A percentile compares a stretch with the other conserved stretches of the same genome.
phyloP scores from a whole-genome alignment of 768 basidiomycete species.

The Xerocomus potaroensis region DNA sequence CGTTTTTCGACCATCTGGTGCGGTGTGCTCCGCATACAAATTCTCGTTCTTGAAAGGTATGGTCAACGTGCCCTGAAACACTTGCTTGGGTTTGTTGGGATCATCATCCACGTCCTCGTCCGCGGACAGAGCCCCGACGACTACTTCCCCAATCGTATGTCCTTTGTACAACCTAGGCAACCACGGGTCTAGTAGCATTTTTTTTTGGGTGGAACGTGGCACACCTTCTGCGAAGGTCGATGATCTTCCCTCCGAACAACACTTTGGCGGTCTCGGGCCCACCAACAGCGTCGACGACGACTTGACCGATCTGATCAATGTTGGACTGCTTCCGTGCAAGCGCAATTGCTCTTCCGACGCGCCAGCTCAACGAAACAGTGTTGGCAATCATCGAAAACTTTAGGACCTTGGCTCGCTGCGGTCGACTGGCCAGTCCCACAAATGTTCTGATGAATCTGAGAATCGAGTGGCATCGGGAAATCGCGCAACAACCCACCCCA shows the following conservation, averaged over 20 bases:
- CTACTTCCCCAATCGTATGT: constrained; percentile 37
- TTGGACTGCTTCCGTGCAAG: constrained; percentile 45
- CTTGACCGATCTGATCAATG: constrained; percentile 34
- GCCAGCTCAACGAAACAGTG: constrained; percentile 59
- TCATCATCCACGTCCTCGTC: constrained; percentile 30
- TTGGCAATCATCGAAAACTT: constrained; percentile 42
- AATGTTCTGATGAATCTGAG: constrained; percentile 28
- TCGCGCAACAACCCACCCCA: constrained; percentile 35
- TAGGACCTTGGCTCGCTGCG: constrained; percentile 35
- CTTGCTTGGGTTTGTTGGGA: constrained; percentile 10
- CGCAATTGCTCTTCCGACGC: constrained; percentile 56
- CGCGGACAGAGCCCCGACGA: constrained; percentile 26
- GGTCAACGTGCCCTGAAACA: constrained; percentile 32
- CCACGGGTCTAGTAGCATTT: background rate
- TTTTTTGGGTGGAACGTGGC: background rate
- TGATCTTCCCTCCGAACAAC: constrained; percentile 59
- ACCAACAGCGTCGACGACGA: constrained; percentile 35
- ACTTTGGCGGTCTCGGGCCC: constrained; percentile 33
- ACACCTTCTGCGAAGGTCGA: constrained; percentile 41
- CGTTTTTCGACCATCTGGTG: constrained; percentile 25
- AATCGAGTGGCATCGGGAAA: background rate
- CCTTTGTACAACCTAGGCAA: constrained; percentile 32
- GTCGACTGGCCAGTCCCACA: constrained; percentile 42
- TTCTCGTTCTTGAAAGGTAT: constrained; percentile 67
- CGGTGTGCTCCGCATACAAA: constrained; percentile 43